Base-by-base conservation (phyloP, 192 early-diverging fungal species). In the Powellomyces hirtus region DNA sequence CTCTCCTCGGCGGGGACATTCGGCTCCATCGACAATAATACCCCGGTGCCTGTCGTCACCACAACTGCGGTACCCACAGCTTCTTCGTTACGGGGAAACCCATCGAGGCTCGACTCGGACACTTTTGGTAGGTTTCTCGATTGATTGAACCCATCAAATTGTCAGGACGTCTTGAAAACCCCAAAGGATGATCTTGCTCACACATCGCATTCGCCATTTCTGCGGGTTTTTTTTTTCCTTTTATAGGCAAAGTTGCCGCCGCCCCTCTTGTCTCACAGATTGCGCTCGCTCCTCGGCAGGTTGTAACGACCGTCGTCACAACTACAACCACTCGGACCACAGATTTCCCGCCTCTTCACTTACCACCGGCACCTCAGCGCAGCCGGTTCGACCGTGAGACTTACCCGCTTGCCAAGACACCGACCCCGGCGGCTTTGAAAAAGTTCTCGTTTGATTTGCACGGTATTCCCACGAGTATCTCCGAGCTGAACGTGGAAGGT, bases 391-490 rank as follows among this genome's bases (percentile, higher is more conserved):
- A 89, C 59, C 79, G 82, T 3, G 81, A 84, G 16, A 69, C 82
- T 52, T 95, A 87, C 67, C 91, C 90, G 36, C 76, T 95, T 37
- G 88, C 91, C 2, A 79, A 84, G 30, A 82, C 84, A 29, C 84
- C 86, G 2, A 91, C 91, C 5, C 93, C 93, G 11, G 87, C 89
- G 5, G 84, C 88, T 4, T 75, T 95, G 49, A 89, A 91, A 77
- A 80, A 83, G 57, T 91, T 95, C 77, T 88, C 85, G 33, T 88
- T 93, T 67, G 91, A 95, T 57, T 67, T 90, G 36, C 86, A 88
- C 73, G 91, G 90, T 14, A 80, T 89, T 52, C 85, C 86, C 24
- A 84, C 88, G 36, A 85, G 81, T 74, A 89, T 94, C 61, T 60
- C 79, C 26, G 85, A 89, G 68, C 70, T 84, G 37, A 81, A 86